Evolutionary conservation across 2,329 filamentous ascomycete species (phyloP).

Genomic region (Celoporthe dispersa): DNA sequence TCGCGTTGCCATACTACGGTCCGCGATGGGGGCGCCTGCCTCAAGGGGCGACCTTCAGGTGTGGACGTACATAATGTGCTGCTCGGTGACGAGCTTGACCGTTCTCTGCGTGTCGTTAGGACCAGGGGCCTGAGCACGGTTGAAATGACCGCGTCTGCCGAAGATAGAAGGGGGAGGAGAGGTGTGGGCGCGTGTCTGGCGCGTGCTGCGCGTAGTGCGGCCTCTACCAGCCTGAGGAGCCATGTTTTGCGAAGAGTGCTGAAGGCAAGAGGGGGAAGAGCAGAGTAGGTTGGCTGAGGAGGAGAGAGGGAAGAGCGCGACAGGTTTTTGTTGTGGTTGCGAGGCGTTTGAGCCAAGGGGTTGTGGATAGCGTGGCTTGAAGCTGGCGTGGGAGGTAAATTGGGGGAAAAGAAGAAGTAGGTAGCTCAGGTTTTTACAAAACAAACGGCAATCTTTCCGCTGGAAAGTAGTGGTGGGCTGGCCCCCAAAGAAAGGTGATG

Average conservation of each 20-base stretch:
- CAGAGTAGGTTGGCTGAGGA: not conserved
- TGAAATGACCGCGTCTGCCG: not conserved
- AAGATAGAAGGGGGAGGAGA: not conserved
- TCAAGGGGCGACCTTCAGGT: not conserved
- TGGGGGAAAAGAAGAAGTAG: not conserved
- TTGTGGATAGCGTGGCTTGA: not conserved
- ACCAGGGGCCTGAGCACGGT: constrained; percentile 20
- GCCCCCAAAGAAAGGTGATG: not conserved
- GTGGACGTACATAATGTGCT: constrained; percentile 74
- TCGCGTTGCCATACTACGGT: not conserved
- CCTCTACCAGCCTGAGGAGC: not conserved
- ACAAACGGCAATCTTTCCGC: not conserved
- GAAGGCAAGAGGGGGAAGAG: not conserved
- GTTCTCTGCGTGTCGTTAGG: constrained; percentile 66
- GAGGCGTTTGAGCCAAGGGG: not conserved
- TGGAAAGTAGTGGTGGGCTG: not conserved
- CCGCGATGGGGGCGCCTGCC: not conserved
- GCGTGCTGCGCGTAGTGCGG: not conserved
- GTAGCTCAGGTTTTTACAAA: not conserved
- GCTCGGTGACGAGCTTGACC: constrained; percentile 91
- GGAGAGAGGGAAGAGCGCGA: not conserved
- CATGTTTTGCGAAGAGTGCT: constrained; percentile 3
- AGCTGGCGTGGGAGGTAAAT: not conserved
- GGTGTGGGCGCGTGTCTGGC: not conserved
- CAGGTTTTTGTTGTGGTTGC: not conserved